Conservation (phyloP, 2,329 filamentous ascomycete genomes). For the Diaporthe sp. region DNA sequence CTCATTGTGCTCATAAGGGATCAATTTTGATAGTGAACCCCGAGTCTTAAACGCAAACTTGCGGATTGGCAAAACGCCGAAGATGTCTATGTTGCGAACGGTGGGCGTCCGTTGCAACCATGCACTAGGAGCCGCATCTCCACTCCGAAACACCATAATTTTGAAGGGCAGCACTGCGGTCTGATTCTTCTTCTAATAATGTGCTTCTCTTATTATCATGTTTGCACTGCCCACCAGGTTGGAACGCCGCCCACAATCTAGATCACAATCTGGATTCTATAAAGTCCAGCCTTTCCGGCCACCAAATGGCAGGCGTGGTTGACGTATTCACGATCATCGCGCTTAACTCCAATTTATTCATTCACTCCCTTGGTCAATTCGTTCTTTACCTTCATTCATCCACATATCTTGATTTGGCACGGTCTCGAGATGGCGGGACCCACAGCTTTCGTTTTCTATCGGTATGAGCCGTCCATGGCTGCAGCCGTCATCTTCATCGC, state of each 20-base stretch:
- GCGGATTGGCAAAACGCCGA: not conserved
- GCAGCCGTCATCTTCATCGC: constrained; percentile 56
- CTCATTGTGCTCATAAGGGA: not conserved
- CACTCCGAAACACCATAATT: not conserved
- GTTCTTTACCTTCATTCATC: not conserved
- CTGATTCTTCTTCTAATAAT: not conserved
- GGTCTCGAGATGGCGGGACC: not conserved
- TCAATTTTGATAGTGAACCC: not conserved
- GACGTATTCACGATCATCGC: not conserved
- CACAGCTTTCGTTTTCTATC: constrained; percentile 50
- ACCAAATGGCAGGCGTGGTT: not conserved
- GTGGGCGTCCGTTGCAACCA: not conserved
- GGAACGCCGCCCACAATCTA: not conserved
- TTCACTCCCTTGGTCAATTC: not conserved
- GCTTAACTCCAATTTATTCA: not conserved
- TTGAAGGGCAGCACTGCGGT: not conserved
- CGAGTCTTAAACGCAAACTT: not conserved
- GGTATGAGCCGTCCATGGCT: constrained; percentile 57
- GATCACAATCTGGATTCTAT: not conserved
- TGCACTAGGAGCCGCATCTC: not conserved
- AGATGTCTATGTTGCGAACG: not conserved
- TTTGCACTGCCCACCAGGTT: not conserved
- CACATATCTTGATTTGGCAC: too few relatives aligned
- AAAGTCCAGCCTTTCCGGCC: not conserved
- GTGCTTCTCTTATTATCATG: too few relatives aligned